Base-by-base conservation (phyloP, 495 filamentous ascomycete species). In the Apodospora peruviana region DNA sequence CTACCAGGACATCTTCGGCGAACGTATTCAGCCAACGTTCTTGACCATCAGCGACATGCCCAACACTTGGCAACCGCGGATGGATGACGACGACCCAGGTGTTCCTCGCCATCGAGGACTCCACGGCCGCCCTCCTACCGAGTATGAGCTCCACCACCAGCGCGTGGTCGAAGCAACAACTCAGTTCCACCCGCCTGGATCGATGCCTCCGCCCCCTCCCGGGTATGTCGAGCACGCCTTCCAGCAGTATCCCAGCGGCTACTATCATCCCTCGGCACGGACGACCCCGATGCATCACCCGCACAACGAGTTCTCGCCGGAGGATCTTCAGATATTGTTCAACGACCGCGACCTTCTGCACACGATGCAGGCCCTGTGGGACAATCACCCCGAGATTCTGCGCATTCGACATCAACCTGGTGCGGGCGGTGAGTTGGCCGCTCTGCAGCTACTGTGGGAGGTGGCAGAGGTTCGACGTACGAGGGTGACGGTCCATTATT, bases 401-500 rank as follows among this genome's bases (percentile, higher is more conserved):
- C 51, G 40, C 3, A 16, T 55, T 0, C 35, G 43, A 7, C 21
- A 45, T 20, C 43, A 21, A n/a, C 27, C 14, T 32, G 43, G 27
- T n/a, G 12, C 18, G 19, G 39, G 36, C 17, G 40, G 42, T 20
- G 25, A 45, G 11, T 27, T 19, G 25, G 43, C 4, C n/a, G 43
- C 43, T 22, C 29, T 45, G 24, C 12, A 41, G 11, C 24, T 52
- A 25, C 45, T 58, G 21, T 58, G 56, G 56, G 52, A 56, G 19
- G 56, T 58, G 8, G 27, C 40, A 0, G 39, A 43, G 25, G 35
- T 49, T 20, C 53, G 48, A 7, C 22, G 47, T 17, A 4, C 8
- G 14, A 24, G 52, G 7, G 24, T 54, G 24, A 14, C 11, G 0
- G n/a, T 47, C 2, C 43, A 37, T 12, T 41, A 34, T 9, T 14